These are phyloP conservation scores for Corynascus novoguineensis DNA, from an alignment of 495 filamentous ascomycete genomes.

Conservation along the genomic window DNA sequence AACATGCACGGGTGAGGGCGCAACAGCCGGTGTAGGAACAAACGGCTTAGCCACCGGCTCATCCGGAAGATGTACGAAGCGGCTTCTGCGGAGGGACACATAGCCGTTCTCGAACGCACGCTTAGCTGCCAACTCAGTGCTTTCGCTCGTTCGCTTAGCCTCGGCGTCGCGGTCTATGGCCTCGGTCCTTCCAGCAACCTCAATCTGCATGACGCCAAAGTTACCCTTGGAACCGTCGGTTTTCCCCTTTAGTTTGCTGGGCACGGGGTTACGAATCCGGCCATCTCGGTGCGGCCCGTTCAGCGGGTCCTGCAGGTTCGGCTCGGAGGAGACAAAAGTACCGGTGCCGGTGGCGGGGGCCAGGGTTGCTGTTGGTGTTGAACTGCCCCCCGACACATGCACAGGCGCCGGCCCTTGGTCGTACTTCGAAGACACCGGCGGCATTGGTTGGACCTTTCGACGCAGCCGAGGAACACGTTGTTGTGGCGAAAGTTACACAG, in stretches of 20 bases:
- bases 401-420: constrained; percentile 7
- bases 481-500: constrained; percentile 11
- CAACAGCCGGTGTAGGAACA: constrained; percentile 8
- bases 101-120: constrained; percentile 48
- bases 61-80: constrained; percentile 33
- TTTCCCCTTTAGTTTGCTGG: constrained; percentile 53
- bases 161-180: constrained; percentile 44
- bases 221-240: constrained; percentile 54
- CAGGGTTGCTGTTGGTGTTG: neutral
- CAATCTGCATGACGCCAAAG: constrained; percentile 56
- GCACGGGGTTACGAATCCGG: constrained; percentile 52
- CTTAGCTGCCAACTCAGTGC: constrained; percentile 48
- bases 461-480: constrained; percentile 6
- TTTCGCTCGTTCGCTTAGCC: constrained; percentile 53
- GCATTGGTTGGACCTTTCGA: constrained; percentile 23
- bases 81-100: constrained; percentile 44
- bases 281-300: constrained; percentile 39
- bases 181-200: constrained; percentile 39
- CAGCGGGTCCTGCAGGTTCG: constrained; percentile 22
- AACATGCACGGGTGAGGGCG: constrained; percentile 1
- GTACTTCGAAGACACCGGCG: constrained; percentile 14
- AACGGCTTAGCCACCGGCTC: constrained; percentile 23
- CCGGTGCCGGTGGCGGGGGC: constrained; percentile 12
- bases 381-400: constrained; percentile 3
- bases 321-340: constrained; percentile 16